Evolutionary conservation across 139 green algal genomes (phyloP).

Genomic region (Trebouxia sp.): DNA sequence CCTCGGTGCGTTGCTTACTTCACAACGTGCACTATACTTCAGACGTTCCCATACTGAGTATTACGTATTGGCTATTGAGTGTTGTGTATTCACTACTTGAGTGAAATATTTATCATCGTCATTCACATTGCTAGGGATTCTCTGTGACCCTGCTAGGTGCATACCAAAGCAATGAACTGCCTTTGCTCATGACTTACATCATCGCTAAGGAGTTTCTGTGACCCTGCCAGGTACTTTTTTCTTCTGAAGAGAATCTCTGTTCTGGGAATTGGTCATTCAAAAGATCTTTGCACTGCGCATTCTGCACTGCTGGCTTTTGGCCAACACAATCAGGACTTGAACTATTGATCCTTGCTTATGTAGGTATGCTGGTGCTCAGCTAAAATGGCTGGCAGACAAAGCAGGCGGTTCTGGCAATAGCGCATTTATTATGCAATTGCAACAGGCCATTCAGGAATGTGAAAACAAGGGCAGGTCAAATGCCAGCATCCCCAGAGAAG

Average conservation of each 20-base stretch:
- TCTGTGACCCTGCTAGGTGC: too few relatives aligned
- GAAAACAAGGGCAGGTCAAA: slow-evolving; percentile 30
- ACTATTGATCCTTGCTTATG: background rate
- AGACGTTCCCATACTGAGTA: background rate
- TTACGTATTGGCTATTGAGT: background rate
- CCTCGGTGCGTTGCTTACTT: background rate
- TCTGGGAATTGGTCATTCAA: background rate
- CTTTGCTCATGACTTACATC: too few relatives aligned
- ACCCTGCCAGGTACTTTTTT: too few relatives aligned
- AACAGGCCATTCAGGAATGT: slow-evolving; percentile 31
- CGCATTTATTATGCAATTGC: slow-evolving; percentile 18
- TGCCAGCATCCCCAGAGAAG: slow-evolving; percentile 21
- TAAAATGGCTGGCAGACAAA: slow-evolving; percentile 27
- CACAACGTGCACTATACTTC: background rate
- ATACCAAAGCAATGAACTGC: too few relatives aligned
- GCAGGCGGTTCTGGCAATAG: background rate
- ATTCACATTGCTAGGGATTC: too few relatives aligned
- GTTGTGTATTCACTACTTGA: background rate
- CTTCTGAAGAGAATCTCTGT: too few relatives aligned
- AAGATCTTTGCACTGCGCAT: background rate
- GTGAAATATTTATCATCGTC: too few relatives aligned
- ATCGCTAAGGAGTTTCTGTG: too few relatives aligned
- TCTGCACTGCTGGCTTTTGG: background rate
- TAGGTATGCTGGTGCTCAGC: slow-evolving; percentile 34
- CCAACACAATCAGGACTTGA: background rate